These are phyloP conservation scores for Boehmeria nivea DNA, from an alignment of 306 rosid genomes.

Conservation along the genomic window DNA sequence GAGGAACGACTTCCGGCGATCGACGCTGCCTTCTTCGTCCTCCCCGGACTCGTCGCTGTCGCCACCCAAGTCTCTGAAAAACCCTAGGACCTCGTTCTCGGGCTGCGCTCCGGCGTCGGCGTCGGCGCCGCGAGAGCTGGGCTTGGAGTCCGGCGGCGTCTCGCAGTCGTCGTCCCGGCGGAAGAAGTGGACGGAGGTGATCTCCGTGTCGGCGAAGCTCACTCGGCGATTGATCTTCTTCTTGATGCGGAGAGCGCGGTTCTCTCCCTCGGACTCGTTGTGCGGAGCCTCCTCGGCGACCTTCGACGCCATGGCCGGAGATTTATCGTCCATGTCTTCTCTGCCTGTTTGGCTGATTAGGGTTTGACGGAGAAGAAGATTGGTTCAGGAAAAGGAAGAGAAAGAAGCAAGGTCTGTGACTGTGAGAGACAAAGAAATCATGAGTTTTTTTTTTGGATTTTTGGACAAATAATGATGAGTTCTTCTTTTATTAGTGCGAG, in stretches of 20 bases:
- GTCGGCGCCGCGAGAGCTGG: no score
- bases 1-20: conserved; percentile 33
- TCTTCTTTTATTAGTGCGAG: no score
- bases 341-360: conserved; percentile 1
- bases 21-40: conserved; percentile 14
- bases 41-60: no score
- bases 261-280: conserved; percentile 53
- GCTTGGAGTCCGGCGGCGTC: no score
- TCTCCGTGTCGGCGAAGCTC: conserved; percentile 88
- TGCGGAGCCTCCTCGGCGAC: conserved; percentile 49
- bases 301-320: no score
- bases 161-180: no score
- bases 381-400: not conserved
- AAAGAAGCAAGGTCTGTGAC: not conserved
- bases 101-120: no score
- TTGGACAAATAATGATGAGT: no score
- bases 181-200: no score
- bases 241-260: conserved; percentile 29
- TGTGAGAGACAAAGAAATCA: not conserved
- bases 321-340: not conserved
- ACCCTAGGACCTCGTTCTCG: no score
- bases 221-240: conserved; percentile 73
- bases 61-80: no score
- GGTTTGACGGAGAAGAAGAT: conserved; percentile 11
- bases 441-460: no score